Evolutionary conservation across 1,139 yeast genomes (phyloP), one percentile per base, ranked within the genome.

Genomic region (Kodamaea sp.): DNA sequence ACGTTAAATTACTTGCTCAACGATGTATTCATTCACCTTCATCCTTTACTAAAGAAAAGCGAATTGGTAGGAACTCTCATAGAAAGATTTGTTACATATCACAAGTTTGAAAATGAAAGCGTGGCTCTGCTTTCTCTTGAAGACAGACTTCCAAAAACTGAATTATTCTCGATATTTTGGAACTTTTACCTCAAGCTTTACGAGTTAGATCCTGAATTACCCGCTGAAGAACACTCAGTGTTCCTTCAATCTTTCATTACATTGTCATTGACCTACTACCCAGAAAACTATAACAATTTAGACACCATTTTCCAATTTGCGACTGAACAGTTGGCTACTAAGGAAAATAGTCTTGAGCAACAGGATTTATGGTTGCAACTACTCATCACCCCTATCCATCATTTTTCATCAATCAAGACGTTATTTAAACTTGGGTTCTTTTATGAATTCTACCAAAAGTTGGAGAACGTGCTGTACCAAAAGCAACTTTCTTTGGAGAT

Each of bases 1-100:
- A 87, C 97, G 0, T 66, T 92, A 46, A 79, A 80, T 35, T 65
- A 68, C 24, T 76, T 88, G 44, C 70, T 92, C 46, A 76, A 74
- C 30, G 76, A 86, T 2, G 79, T 89, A 1, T 71, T 83, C 39
- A 67, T 78, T 32, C 59, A 62, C 36, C 68, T 92, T 43, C 82
- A 81, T 52, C 92, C 94, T 1, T 70, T 74, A 36, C 82, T 88
- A 15, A 75, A 80, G 34, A 73, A 84, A 41, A 78, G 81, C 36
- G 82, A 78, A 43, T 74, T 90, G 30, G 71, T 89, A 15, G 61
- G 77, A 15, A 76, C 90, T 1, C 67, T 92, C 50, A 78, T 90
- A 37, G 84, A 84, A 31, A 73, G 97, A 38, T 70, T 92, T 39
- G 74, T 87, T 4, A 80, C 76, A 22, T 86, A 71, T 51, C 70